phyloP scores from a whole-genome alignment of 768 basidiomycete genomes.

The Podaxis sp. region DNA sequence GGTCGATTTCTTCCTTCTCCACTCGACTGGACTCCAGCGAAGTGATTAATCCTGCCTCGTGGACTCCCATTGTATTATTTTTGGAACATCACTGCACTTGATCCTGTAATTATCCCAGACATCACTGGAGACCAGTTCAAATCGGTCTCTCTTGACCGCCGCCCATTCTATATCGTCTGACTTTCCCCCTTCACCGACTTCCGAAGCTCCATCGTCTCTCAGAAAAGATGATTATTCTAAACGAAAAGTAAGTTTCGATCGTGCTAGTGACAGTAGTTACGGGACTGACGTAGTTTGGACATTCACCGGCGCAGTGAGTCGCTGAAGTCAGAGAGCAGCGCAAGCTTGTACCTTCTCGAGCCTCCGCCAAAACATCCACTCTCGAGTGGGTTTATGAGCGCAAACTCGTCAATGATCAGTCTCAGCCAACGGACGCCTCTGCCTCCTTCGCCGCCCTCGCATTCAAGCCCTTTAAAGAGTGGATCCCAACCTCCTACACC shows the following conservation, averaged over 20 bases:
- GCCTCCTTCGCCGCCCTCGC: conserved; percentile 25
- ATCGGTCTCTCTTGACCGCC: no score
- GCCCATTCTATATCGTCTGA: no score
- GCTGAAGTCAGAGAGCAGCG: conserved; percentile 14
- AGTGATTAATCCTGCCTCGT: not conserved
- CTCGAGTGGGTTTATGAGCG: not conserved
- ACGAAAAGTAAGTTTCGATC: not conserved
- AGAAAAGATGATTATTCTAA: conserved; percentile 2
- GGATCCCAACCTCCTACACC: conserved; percentile 23
- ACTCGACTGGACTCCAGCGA: not conserved
- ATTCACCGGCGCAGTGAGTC: not conserved
- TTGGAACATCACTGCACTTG: not conserved
- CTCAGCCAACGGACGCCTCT: conserved; percentile 24
- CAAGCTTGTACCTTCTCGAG: conserved; percentile 12
- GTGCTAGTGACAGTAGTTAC: not conserved
- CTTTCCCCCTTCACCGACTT: not conserved
- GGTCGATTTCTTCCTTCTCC: not conserved
- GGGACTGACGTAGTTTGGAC: not conserved
- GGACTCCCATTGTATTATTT: not conserved
- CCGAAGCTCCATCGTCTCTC: not conserved
- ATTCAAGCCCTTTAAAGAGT: conserved; percentile 18
- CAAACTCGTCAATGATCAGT: conserved; percentile 18
- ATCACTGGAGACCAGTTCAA: not conserved
- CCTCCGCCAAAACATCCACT: conserved; percentile 9
- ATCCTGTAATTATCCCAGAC: not conserved